phyloP scores from a whole-genome alignment of 345 rosid species.

The Lepidium aucheri region DNA sequence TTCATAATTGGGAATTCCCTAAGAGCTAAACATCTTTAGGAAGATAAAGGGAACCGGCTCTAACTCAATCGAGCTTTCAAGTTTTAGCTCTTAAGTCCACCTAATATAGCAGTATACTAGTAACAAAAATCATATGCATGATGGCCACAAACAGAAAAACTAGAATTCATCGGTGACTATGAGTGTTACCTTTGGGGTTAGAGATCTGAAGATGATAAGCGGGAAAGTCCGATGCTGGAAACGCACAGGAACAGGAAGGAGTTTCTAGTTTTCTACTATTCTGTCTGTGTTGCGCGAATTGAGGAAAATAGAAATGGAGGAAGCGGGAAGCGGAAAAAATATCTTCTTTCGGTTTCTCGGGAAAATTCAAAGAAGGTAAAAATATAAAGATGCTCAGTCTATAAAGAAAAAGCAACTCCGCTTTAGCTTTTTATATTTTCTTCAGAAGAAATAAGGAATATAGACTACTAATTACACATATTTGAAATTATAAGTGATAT shows the following conservation, averaged over 20 bases:
- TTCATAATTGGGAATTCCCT: neutral
- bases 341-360: neutral
- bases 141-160: neutral
- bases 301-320: neutral
- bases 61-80: neutral
- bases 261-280: no score
- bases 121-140: neutral
- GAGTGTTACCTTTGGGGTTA: conserved; percentile 19
- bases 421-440: neutral
- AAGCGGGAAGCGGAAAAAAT: neutral
- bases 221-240: neutral
- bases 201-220: neutral
- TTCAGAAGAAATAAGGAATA: no score
- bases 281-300: neutral
- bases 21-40: neutral
- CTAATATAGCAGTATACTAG: neutral
- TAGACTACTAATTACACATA: no score
- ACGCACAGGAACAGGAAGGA: neutral
- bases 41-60: neutral
- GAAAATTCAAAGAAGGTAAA: neutral
- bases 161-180: no score
- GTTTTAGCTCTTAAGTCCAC: neutral
- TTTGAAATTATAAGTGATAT: no score
- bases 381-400: conserved; percentile 1
- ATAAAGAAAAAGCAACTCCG: conserved; percentile 17